phyloP scores from a whole-genome alignment of 345 rosid species.

The Populus pruinosa region DNA sequence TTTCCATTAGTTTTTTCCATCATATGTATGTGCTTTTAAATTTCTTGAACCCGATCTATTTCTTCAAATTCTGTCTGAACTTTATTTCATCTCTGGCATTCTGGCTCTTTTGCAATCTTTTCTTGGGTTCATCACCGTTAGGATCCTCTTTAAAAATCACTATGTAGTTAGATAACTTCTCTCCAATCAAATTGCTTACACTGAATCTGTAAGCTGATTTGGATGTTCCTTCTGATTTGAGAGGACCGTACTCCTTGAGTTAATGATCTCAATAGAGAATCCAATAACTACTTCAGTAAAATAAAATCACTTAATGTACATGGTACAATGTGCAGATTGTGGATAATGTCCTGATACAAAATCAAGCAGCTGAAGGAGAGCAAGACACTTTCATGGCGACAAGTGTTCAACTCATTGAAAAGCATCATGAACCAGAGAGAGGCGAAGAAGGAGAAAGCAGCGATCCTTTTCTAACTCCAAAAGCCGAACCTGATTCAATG shows the following conservation, averaged over 20 bases:
- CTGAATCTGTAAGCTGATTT: not conserved
- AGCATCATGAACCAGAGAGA: constrained; percentile 38
- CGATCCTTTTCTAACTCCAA: constrained; percentile 31
- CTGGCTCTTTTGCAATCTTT: not conserved
- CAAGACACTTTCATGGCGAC: constrained; percentile 32
- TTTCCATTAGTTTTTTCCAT: not conserved
- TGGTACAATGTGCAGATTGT: constrained; percentile 41
- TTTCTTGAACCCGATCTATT: not conserved
- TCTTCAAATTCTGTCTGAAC: not conserved
- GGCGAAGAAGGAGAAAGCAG: constrained; percentile 55
- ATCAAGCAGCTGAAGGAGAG: constrained; percentile 53
- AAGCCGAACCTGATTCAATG: constrained; percentile 32
- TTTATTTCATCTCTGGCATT: not conserved
- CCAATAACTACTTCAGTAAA: not conserved
- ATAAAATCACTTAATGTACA: not conserved
- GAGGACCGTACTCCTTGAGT: not conserved
- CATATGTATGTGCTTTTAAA: too few relatives aligned
- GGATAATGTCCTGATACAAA: constrained; percentile 50
- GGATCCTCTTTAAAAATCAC: not conserved
- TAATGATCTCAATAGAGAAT: not conserved
- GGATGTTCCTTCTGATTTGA: not conserved
- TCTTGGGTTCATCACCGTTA: not conserved
- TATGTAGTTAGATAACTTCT: not conserved
- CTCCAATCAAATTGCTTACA: not conserved
- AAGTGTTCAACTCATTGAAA: constrained; percentile 30